These are phyloP conservation scores for Hypoxylon sp. DNA, from an alignment of 2,329 filamentous ascomycete genomes.

Conservation along the genomic window DNA sequence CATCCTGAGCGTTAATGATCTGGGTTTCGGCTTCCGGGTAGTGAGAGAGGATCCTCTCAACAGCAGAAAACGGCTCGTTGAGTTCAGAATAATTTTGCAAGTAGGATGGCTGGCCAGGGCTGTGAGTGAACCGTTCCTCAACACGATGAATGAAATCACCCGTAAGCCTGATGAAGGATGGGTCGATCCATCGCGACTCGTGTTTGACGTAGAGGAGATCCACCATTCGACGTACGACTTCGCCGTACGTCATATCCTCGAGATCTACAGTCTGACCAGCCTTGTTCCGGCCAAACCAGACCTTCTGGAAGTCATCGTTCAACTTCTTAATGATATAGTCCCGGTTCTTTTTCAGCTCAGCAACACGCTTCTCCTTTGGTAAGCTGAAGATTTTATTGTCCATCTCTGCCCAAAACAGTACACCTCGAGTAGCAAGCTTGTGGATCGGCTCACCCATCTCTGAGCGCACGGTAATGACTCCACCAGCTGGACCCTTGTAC, in stretches of 20 bases:
- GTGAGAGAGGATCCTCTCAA: slow-evolving; percentile 83
- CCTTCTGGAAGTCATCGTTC: slow-evolving; percentile 96
- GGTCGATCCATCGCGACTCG: slow-evolving; percentile 91
- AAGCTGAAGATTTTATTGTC: slow-evolving; percentile 97
- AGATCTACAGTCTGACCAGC: slow-evolving; percentile 85
- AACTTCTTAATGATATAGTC: slow-evolving; percentile 95
- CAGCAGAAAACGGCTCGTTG: slow-evolving; percentile 81
- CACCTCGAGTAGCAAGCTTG: slow-evolving; percentile 96
- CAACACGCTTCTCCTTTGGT: slow-evolving; percentile 92
- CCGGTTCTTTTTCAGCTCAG: slow-evolving; percentile 88
- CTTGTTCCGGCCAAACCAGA: slow-evolving; percentile 93
- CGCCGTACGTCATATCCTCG: slow-evolving; percentile 95
- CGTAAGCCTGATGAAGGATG: slow-evolving; percentile 84
- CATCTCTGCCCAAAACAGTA: slow-evolving; percentile 98
- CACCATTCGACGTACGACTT: slow-evolving; percentile 88
- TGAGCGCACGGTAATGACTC: slow-evolving; percentile 95
- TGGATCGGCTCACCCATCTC: slow-evolving; percentile 99
- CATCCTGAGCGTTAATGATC: slow-evolving; percentile 97
- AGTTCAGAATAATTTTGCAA: slow-evolving; percentile 94
- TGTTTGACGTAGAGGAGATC: slow-evolving; percentile 94
- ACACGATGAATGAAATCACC: slow-evolving; percentile 97
- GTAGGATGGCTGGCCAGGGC: slow-evolving; percentile 79
- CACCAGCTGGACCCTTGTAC: slow-evolving; percentile 91
- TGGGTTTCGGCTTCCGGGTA: slow-evolving; percentile 92
- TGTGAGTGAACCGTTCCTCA: slow-evolving; percentile 93